Conservation (phyloP, 108 stramenopile genomes). For the Nitzschia sp. region DNA sequence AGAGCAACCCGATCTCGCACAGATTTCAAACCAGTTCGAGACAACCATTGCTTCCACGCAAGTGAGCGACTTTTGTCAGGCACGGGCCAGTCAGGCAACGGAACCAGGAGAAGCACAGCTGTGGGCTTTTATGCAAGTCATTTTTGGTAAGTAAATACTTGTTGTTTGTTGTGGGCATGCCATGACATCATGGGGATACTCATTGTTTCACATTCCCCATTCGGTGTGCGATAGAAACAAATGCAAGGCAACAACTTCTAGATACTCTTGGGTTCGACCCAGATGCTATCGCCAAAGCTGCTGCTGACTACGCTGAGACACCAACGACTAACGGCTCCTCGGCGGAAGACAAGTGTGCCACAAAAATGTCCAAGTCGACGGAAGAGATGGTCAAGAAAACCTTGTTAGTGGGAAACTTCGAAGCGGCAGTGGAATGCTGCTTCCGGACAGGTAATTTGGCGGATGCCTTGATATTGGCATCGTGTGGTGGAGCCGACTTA, state of each 20-base stretch:
- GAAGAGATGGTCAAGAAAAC: slow-evolving; percentile 83
- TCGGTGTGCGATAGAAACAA: slow-evolving; percentile 32
- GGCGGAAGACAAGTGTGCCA: slow-evolving; percentile 3
- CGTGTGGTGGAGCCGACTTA: slow-evolving; percentile 92
- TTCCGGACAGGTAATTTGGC: slow-evolving; percentile 85
- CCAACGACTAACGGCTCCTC: slow-evolving; percentile 25
- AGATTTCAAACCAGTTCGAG: slow-evolving; percentile 70
- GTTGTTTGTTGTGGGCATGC: no score
- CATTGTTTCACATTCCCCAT: background rate
- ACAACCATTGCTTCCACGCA: slow-evolving; percentile 51
- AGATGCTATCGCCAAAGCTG: slow-evolving; percentile 56
- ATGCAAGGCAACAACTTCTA: slow-evolving; percentile 90
- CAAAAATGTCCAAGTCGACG: slow-evolving; percentile 55
- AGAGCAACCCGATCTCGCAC: slow-evolving; percentile 69
- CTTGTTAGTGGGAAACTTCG: slow-evolving; percentile 94
- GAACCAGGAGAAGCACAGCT: slow-evolving; percentile 57
- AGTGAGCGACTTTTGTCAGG: slow-evolving; percentile 72
- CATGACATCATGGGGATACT: background rate
- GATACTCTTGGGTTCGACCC: slow-evolving; percentile 92
- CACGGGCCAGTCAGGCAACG: slow-evolving; percentile 38
- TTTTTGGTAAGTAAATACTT: slow-evolving; percentile 63
- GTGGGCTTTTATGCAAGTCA: slow-evolving; percentile 94
- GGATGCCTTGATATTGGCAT: slow-evolving; percentile 92
- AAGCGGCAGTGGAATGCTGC: slow-evolving; percentile 96
- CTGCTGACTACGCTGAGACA: slow-evolving; percentile 16